phyloP scores from a whole-genome alignment of 1,284 basidiomycete genomes.

The Fomes fomentarius region DNA sequence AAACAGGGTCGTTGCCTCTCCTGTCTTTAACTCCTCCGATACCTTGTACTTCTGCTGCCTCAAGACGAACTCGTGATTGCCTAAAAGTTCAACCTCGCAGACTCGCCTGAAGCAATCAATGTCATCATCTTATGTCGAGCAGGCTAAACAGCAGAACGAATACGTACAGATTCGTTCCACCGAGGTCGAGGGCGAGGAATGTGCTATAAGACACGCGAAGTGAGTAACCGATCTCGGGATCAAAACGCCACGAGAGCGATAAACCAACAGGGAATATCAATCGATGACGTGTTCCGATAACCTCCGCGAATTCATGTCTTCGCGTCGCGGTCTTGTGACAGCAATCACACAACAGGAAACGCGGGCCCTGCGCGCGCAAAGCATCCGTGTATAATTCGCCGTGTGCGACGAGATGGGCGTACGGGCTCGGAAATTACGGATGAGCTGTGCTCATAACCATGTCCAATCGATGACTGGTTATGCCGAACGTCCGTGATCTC shows the following conservation, averaged over 20 bases:
- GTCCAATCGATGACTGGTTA: slow-evolving; percentile 21
- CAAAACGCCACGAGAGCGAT: not conserved
- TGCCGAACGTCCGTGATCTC: slow-evolving; percentile 20
- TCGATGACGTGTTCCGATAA: slow-evolving; percentile 13
- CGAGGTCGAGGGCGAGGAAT: slow-evolving; percentile 92
- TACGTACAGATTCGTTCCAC: slow-evolving; percentile 91
- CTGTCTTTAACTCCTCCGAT: slow-evolving; percentile 87
- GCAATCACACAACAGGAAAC: not conserved
- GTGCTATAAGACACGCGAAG: slow-evolving; percentile 55
- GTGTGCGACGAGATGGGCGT: too few species aligned
- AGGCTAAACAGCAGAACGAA: not conserved
- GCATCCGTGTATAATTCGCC: not conserved
- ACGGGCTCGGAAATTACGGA: too few species aligned
- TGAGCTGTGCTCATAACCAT: slow-evolving; percentile 13
- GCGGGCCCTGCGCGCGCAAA: not conserved
- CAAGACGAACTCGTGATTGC: slow-evolving; percentile 86
- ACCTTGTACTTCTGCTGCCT: slow-evolving; percentile 95
- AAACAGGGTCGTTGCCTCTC: slow-evolving; percentile 82
- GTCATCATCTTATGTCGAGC: slow-evolving; percentile 5
- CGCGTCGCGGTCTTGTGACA: slow-evolving; percentile 25
- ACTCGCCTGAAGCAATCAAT: slow-evolving; percentile 66
- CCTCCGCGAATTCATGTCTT: not conserved
- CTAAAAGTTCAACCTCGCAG: slow-evolving; percentile 90
- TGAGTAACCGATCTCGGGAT: not conserved
- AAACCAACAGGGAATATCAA: not conserved